These are phyloP conservation scores for Podospora australis DNA, from an alignment of 495 filamentous ascomycete species.

Conservation along the genomic window DNA sequence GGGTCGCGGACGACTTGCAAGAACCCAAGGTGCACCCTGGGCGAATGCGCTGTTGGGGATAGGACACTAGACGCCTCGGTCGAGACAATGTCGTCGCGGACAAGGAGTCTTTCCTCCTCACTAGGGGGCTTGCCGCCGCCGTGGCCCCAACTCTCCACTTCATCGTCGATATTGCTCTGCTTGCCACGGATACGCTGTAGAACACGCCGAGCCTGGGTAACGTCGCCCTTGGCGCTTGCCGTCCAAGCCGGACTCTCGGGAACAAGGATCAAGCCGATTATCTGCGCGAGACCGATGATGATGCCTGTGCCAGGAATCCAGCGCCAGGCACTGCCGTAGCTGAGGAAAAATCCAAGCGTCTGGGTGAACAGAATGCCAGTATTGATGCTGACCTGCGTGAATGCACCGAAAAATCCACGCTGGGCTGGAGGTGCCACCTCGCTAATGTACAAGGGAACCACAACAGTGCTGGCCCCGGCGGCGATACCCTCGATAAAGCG, in stretches of 20 bases:
- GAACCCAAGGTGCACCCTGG: slow-evolving; percentile 54
- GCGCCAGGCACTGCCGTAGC: slow-evolving; percentile 70
- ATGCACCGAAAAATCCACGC: slow-evolving; percentile 80
- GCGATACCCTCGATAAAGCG: slow-evolving; percentile 76
- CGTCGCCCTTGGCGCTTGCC: slow-evolving; percentile 56
- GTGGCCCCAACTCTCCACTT: slow-evolving; percentile 58
- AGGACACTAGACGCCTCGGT: slow-evolving; percentile 37
- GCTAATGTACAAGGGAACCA: slow-evolving; percentile 93
- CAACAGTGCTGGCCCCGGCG: slow-evolving; percentile 79
- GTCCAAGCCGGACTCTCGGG: slow-evolving; percentile 86
- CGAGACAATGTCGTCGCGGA: slow-evolving; percentile 16
- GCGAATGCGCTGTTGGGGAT: slow-evolving; percentile 26
- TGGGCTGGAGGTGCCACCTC: slow-evolving; percentile 76
- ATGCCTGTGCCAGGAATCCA: slow-evolving; percentile 73
- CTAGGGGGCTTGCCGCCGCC: slow-evolving; percentile 26
- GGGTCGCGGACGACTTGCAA: slow-evolving; percentile 57
- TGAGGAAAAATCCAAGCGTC: slow-evolving; percentile 78
- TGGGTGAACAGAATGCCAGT: slow-evolving; percentile 86
- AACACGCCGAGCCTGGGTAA: slow-evolving; percentile 52
- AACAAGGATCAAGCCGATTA: slow-evolving; percentile 58
- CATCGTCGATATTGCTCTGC: slow-evolving; percentile 62
- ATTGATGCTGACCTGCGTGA: slow-evolving; percentile 92
- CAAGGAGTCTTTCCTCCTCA: slow-evolving; percentile 46
- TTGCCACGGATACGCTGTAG: slow-evolving; percentile 70
- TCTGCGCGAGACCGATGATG: slow-evolving; percentile 57